These are phyloP conservation scores for Epithele typhae DNA, from an alignment of 768 basidiomycete species.

Conservation along the genomic window DNA sequence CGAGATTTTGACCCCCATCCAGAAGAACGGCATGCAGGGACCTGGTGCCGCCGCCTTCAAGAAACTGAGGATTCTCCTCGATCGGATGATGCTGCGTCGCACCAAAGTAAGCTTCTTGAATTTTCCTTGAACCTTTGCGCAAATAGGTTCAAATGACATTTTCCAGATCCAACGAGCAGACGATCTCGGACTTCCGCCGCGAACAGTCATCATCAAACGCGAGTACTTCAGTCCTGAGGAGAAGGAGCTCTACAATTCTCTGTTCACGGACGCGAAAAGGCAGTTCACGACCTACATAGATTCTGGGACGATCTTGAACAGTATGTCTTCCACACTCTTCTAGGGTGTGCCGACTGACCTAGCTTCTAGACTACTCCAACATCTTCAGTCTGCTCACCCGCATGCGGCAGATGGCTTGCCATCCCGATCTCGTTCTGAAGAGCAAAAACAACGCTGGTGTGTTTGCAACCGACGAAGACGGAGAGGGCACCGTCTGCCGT, in stretches of 20 bases:
- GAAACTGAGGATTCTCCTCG: conserved; percentile 84
- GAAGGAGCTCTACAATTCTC: conserved; percentile 87
- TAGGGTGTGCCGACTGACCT: not conserved
- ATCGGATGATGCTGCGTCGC: conserved; percentile 92
- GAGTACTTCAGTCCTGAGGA: conserved; percentile 97
- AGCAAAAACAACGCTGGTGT: conserved; percentile 72
- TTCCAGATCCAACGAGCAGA: conserved; percentile 87
- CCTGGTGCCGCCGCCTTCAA: conserved; percentile 83
- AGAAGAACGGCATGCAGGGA: conserved; percentile 80
- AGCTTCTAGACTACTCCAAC: conserved; percentile 72
- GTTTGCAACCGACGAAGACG: conserved; percentile 54
- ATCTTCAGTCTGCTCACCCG: conserved; percentile 90
- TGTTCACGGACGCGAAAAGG: conserved; percentile 91
- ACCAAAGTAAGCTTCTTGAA: conserved; percentile 75
- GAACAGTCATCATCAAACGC: conserved; percentile 80
- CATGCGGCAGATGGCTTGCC: conserved; percentile 94
- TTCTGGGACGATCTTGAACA: conserved; percentile 88
- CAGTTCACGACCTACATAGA: conserved; percentile 90
- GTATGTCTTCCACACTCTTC: conserved; percentile 45
- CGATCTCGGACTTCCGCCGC: conserved; percentile 91
- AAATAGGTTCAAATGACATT: not conserved
- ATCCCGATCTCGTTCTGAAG: conserved; percentile 89
- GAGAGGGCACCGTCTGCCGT: conserved; percentile 84
- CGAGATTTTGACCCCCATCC: conserved; percentile 94
- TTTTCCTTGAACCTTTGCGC: too few relatives aligned